A percentile compares a stretch with the other conserved stretches of the same genome.
Evolutionary conservation across 2,329 filamentous ascomycete species (phyloP).

Genomic region (Tolypocladium pustulatum): DNA sequence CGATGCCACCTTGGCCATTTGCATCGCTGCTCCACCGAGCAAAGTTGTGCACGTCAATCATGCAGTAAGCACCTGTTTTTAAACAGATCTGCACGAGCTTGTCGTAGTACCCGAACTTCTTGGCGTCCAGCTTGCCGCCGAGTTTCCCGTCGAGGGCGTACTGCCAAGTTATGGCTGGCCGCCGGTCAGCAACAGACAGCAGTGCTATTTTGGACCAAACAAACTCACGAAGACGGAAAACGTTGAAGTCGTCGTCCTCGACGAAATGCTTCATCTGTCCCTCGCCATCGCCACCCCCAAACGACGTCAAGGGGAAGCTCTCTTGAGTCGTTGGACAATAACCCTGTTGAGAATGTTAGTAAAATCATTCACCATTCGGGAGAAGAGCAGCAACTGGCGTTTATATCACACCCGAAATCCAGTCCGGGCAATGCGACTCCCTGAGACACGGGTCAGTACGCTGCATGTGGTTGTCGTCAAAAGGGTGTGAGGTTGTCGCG

Average conservation of each 20-base stretch:
- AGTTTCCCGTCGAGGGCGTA: constrained; percentile 43
- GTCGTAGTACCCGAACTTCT: constrained; percentile 41
- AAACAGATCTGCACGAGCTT: constrained; percentile 46
- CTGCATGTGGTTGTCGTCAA: neutral
- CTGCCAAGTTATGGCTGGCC: constrained; percentile 40
- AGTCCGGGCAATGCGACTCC: constrained; percentile 36
- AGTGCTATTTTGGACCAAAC: neutral
- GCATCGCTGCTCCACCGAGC: neutral
- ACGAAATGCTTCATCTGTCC: constrained; percentile 49
- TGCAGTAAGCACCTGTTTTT: constrained; percentile 43
- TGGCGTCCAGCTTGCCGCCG: constrained; percentile 36
- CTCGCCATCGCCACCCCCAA: constrained; percentile 26
- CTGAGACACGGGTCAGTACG: constrained; percentile 4
- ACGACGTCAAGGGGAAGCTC: constrained; percentile 21
- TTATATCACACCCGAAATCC: constrained; percentile 36
- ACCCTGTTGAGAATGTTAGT: constrained; percentile 16
- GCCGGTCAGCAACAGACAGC: neutral
- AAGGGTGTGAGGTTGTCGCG: neutral
- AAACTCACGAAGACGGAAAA: constrained; percentile 38
- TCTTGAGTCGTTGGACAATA: constrained; percentile 23
- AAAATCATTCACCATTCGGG: neutral
- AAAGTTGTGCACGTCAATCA: constrained; percentile 49
- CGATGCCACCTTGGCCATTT: constrained; percentile 32
- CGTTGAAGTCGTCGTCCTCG: constrained; percentile 38
- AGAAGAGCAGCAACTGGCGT: constrained; percentile 20